Conservation (phyloP, 208 protist species). For the Crithidia acanthocephali region DNA sequence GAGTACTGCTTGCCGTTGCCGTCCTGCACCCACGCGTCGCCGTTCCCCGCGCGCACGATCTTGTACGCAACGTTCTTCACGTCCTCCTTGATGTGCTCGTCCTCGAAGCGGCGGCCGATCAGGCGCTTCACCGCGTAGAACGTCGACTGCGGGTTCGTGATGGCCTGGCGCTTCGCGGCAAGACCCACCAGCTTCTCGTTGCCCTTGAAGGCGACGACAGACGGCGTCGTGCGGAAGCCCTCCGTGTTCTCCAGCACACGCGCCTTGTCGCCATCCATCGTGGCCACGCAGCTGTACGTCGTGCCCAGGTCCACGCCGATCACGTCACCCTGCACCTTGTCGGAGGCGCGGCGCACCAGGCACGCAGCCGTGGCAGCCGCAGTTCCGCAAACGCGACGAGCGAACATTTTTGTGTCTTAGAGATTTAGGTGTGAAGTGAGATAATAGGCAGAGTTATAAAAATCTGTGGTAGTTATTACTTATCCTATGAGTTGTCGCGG, state of each 20-base stretch:
- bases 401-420: conserved; percentile 39
- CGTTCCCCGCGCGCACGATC: conserved; percentile 91
- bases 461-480: too few relatives aligned
- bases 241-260: conserved; percentile 81
- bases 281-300: conserved; percentile 77
- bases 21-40: conserved; percentile 96
- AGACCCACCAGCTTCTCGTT: conserved; percentile 81
- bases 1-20: conserved; percentile 81
- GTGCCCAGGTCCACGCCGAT: conserved; percentile 90
- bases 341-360: conserved; percentile 49
- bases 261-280: conserved; percentile 94
- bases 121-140: conserved; percentile 91
- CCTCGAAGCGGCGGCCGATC: conserved; percentile 78
- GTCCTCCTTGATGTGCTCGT: conserved; percentile 76
- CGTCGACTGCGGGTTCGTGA: conserved; percentile 80
- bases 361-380: conserved; percentile 33
- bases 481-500: neutral
- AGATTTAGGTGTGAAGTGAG: neutral
- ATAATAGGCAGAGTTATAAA: too few relatives aligned
- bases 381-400: conserved; percentile 59
- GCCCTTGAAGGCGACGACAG: conserved; percentile 85
- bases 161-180: conserved; percentile 82
- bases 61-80: conserved; percentile 95
- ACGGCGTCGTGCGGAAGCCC: conserved; percentile 88
- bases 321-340: conserved; percentile 79